These are phyloP conservation scores for Lactarius indigo DNA, from an alignment of 768 basidiomycete species.

Conservation along the genomic window DNA sequence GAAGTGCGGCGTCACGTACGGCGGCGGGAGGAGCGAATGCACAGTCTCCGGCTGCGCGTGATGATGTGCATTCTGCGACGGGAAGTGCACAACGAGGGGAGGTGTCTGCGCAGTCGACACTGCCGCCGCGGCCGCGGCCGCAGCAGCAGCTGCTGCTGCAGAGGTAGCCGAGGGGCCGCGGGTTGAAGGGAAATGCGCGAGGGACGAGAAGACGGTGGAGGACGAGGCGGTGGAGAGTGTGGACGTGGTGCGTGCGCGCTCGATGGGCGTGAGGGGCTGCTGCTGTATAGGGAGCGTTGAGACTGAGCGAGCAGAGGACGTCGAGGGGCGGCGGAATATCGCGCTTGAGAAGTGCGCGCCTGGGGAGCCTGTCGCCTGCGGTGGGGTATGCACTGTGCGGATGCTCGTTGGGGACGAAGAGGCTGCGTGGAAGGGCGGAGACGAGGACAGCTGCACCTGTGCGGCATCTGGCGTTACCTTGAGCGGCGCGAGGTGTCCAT, in stretches of 20 bases:
- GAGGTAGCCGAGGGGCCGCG: constrained; percentile 19
- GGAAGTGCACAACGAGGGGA: constrained; percentile 59
- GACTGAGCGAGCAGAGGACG: constrained; percentile 58
- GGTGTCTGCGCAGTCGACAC: constrained; percentile 33
- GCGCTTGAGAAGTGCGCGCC: constrained; percentile 23
- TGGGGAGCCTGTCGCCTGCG: background rate
- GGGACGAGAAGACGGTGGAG: constrained; percentile 30
- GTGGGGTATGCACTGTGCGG: constrained; percentile 13
- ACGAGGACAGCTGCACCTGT: constrained; percentile 40
- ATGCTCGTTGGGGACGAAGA: constrained; percentile 30
- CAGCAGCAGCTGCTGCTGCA: background rate
- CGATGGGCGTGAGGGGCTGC: constrained; percentile 27
- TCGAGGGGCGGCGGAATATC: constrained; percentile 46
- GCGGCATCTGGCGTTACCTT: constrained; percentile 53
- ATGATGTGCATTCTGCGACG: constrained; percentile 51
- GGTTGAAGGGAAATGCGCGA: constrained; percentile 41
- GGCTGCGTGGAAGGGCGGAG: constrained; percentile 30
- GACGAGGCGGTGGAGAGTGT: constrained; percentile 33
- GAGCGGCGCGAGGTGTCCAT: constrained; percentile 52
- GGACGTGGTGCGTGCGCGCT: constrained; percentile 15
- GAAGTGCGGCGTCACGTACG: constrained; percentile 68
- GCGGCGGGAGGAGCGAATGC: constrained; percentile 68
- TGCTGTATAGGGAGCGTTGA: constrained; percentile 50
- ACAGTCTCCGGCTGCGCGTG: constrained; percentile 47
- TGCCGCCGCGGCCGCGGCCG: background rate